Evolutionary conservation across 805 yeast species (phyloP), one percentile per base, ranked within the genome.

Genomic region (Starmerella apis): DNA sequence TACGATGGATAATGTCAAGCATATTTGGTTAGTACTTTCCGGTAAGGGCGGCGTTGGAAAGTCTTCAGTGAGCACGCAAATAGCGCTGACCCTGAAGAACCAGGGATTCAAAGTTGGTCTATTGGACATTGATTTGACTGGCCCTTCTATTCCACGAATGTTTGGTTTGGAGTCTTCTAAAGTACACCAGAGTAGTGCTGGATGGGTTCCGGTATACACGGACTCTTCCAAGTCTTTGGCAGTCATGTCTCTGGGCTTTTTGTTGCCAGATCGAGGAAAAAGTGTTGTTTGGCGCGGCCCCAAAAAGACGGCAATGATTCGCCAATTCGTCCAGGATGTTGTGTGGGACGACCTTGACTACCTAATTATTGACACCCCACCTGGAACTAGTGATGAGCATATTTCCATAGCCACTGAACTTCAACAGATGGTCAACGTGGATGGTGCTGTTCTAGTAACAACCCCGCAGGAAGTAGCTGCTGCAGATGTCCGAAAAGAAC

Each of bases 221-320:
- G 75, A 70, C 48, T 53, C 58, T 13, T 49, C 66, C 24, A 66
- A 73, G 51, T 61, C 77, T 61, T 66, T 90, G 11, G 73, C 77
- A 24, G 74, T 88, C 41, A 86, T 90, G 83, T 85, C 95, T 3
- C 65, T 92, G 13, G 99, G 97, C 6, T 92, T 92, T 63, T 66
- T 92, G 46, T 67, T 92, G 6, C 80, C 82, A 23, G 81, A 86
- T 61, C 68, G 97, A 54, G 94, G 94, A 24, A 85, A 83, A 60
- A 80, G 94, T 23, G 92, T 92, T 16, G 96, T 92, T 9, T 92
- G 99, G 99, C 73, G 97, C 62, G 99, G 99, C 0, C 98, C 99
- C 2, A 87, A 90, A 67, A 92, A 94, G 63, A 88, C 96, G 0
- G 96, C 96, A 13, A 92, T 92, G 97, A 84, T 92, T 32, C 76